phyloP scores from a whole-genome alignment of 2,329 filamentous ascomycete species.

The Verticillium dahliae region DNA sequence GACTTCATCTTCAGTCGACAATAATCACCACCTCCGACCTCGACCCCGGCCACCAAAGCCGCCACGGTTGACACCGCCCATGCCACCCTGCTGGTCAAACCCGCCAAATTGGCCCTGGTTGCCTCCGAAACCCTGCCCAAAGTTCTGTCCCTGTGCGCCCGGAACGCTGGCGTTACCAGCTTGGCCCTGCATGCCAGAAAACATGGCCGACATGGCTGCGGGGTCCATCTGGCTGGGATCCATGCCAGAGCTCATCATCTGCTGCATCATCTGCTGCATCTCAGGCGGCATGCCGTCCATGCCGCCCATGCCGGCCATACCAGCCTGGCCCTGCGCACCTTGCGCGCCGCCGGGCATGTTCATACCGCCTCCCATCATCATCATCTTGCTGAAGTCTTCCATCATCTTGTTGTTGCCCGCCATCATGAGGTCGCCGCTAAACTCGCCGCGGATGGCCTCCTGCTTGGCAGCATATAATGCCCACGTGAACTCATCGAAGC shows the following conservation, averaged over 20 bases:
- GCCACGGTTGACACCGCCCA: conserved; percentile 26
- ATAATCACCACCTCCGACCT: conserved; percentile 16
- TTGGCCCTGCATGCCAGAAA: conserved; percentile 46
- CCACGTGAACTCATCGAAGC: conserved; percentile 98
- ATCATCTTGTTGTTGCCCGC: conserved; percentile 72
- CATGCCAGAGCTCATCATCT: conserved; percentile 61
- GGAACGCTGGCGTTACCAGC: conserved; percentile 32
- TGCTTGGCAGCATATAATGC: conserved; percentile 89
- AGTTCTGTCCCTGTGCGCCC: conserved; percentile 44
- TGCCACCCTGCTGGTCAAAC: conserved; percentile 42
- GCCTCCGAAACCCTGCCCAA: conserved; percentile 45
- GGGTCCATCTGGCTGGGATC: conserved; percentile 63
- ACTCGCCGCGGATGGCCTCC: conserved; percentile 68
- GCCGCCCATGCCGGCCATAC: conserved; percentile 43
- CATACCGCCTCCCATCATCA: conserved; percentile 53
- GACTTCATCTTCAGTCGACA: background rate
- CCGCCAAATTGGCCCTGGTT: conserved; percentile 44
- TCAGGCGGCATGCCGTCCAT: conserved; percentile 61
- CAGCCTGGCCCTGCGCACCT: conserved; percentile 20
- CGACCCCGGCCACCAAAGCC: conserved; percentile 20
- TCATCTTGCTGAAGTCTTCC: conserved; percentile 62
- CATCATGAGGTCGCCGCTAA: conserved; percentile 58
- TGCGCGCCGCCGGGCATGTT: conserved; percentile 23
- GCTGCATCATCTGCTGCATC: conserved; percentile 65
- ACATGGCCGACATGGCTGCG: conserved; percentile 52